Base-by-base conservation (phyloP, 75 land plant genomes). In the Pinus taeda region DNA sequence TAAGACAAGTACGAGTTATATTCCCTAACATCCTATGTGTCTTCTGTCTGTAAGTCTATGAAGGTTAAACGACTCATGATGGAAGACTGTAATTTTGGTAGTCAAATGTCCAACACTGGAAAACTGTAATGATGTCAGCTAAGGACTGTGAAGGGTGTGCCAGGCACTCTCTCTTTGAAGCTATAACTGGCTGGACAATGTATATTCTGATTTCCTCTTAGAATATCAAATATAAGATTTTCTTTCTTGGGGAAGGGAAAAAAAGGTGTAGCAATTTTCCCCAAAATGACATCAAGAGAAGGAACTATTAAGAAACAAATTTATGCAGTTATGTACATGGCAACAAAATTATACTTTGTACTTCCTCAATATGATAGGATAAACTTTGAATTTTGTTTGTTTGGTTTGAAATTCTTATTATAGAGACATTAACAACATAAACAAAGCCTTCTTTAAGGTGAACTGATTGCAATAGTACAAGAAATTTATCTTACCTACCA, bases 401-500 rank as follows among this genome's bases (percentile, higher is more conserved):
- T 42, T 69, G 24, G 2, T n/a, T 69, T 69, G 12, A 42, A 42
- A 69, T 42, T n/a, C 24, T 39, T 7, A 69, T 20, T 12, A 69
- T 42, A n/a, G 11, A 69, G 72, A 42, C 24, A 39, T 20, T 69
- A 36, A 20, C 49, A 69, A n/a, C 45, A 39, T 39, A 20, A 15
- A 65, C 8, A 24, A 69, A 42, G 22, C 53, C 22, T 69, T 39
- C 72, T 42, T 3, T 22, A 65, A 75, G 69, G n/a, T 36, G 33
- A 18, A 15, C 17, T 49, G 57, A 65, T 45, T 57, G n/a, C 22
- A 13, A 58, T 69, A 6, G 33, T 33, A 57, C 9, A 33, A 74
- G 24, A 36, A 4, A 22, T 4, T 61, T 37, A 37, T 57, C 82
- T 88, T 84, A 92, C 99, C 89, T 78, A 91, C 88, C 75, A 86